Percentiles rank a stretch among this genome's conserved stretches.
phyloP scores from a whole-genome alignment of 345 rosid genomes.

The Syzygium aromaticum region DNA sequence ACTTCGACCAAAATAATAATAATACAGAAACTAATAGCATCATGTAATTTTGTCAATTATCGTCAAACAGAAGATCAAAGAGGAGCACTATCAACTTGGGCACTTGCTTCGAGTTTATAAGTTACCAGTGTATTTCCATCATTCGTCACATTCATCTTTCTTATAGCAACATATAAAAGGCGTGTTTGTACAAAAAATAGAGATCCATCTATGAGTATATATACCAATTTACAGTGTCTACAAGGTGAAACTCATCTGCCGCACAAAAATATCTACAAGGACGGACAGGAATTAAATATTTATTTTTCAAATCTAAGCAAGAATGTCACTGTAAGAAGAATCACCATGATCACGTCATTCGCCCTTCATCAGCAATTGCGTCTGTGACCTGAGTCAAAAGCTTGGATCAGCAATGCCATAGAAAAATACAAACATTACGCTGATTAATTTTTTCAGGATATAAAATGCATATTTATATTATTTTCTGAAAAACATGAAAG shows the following conservation, averaged over 20 bases:
- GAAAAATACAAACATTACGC: background rate
- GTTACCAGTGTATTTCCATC: background rate
- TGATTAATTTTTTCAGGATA: background rate
- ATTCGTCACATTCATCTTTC: background rate
- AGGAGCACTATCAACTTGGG: background rate
- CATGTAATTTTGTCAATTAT: background rate
- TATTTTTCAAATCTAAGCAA: conserved; percentile 17
- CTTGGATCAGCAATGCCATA: conserved; percentile 5
- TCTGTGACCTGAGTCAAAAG: conserved; percentile 34
- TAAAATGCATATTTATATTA: background rate
- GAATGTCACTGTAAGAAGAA: conserved; percentile 7
- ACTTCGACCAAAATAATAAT: background rate
- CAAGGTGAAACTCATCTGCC: conserved; percentile 55
- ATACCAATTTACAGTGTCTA: conserved; percentile 24
- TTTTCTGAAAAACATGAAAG: background rate
- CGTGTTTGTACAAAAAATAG: background rate
- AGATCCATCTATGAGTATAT: background rate
- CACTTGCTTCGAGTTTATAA: background rate
- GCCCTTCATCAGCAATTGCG: conserved; percentile 14
- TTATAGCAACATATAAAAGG: background rate
- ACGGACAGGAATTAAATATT: conserved; percentile 17
- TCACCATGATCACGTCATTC: conserved; percentile 13
- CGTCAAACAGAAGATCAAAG: background rate
- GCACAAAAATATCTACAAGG: conserved; percentile 31
- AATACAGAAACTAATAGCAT: background rate